Evolutionary conservation across 202 grass and related monocot species (phyloP).

Genomic region (Schoenoplectus triqueter): DNA sequence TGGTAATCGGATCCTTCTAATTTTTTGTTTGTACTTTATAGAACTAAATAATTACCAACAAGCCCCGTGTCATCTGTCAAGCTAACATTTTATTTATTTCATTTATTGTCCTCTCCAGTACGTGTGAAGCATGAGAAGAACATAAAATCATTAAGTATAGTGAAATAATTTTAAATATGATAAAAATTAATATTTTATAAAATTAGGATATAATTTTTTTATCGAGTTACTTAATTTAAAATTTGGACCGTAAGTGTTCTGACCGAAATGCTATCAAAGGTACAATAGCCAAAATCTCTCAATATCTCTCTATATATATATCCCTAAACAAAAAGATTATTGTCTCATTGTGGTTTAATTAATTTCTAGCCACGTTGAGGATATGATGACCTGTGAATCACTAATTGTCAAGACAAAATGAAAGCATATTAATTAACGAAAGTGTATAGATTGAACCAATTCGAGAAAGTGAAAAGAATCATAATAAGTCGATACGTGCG

Average conservation of each 20-base stretch:
- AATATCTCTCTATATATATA: background rate
- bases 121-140: background rate
- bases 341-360: too few relatives aligned
- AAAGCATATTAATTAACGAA: background rate
- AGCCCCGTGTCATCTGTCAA: background rate
- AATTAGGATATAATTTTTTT: too few relatives aligned
- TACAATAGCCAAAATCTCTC: too few relatives aligned
- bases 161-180: too few relatives aligned
- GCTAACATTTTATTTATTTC: background rate
- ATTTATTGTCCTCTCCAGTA: background rate
- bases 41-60: constrained; percentile 15
- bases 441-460: background rate
- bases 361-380: too few relatives aligned
- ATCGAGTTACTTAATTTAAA: too few relatives aligned
- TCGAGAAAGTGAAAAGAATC: background rate
- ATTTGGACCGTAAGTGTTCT: too few relatives aligned
- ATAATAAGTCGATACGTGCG: background rate
- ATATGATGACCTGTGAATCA: constrained; percentile 1
- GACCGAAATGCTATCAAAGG: too few relatives aligned
- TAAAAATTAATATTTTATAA: too few relatives aligned
- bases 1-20: background rate
- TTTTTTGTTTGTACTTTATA: background rate
- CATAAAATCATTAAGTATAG: background rate
- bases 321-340: background rate
- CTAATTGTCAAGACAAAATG: background rate